Percentiles rank a stretch among this genome's conserved stretches.
These are phyloP conservation scores for Solanum phureja DNA, from an alignment of 257 asterid species.

Conservation along the genomic window DNA sequence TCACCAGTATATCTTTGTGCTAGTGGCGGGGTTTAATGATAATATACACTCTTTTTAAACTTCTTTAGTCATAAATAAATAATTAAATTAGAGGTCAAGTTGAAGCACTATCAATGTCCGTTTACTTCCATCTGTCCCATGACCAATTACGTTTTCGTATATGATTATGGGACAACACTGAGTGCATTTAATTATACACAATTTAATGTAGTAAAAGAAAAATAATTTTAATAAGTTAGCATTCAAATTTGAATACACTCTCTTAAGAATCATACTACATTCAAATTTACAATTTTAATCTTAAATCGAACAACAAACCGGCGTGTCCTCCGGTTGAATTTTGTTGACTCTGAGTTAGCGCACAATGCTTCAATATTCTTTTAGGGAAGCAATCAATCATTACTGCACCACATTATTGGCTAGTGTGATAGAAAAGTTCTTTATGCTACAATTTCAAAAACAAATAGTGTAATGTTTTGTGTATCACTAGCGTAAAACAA, in stretches of 20 bases:
- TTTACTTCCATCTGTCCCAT: not conserved
- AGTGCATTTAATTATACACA: not conserved
- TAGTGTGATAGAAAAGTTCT: not conserved
- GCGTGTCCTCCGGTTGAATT: not conserved
- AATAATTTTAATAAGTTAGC: not conserved
- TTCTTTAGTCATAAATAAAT: not conserved
- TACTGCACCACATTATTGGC: not conserved
- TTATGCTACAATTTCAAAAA: not conserved
- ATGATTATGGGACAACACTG: not conserved
- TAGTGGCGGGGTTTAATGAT: not conserved
- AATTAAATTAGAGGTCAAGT: not conserved
- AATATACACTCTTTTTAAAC: not conserved
- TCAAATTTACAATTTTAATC: not conserved
- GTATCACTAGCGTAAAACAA: not conserved
- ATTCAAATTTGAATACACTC: not conserved
- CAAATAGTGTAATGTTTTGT: not conserved
- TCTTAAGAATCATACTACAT: not conserved
- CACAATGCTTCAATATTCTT: not conserved
- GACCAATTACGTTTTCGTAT: not conserved
- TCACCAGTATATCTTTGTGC: not conserved
- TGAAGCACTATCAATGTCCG: not conserved
- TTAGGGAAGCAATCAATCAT: not conserved
- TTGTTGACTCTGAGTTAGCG: not conserved
- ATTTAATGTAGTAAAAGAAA: not conserved
- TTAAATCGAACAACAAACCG: not conserved